Percentiles rank a stretch among this genome's conserved stretches.
phyloP scores from a whole-genome alignment of 805 yeast species.

The Yamadazyma endophytica region DNA sequence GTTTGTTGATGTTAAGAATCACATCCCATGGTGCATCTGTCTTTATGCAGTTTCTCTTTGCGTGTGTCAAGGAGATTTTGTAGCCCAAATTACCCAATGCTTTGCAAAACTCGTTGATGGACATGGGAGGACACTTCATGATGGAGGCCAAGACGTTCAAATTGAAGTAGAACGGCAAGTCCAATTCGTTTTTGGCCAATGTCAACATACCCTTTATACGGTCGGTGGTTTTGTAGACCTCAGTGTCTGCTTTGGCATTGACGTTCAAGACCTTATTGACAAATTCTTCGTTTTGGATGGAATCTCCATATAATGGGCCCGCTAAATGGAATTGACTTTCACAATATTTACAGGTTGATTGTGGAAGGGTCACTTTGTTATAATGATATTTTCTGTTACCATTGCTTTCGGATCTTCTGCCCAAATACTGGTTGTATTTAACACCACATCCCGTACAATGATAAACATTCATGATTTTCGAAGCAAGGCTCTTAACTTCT shows the following conservation, averaged over 20 bases:
- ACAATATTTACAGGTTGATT: slow-evolving; percentile 66
- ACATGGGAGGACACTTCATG: slow-evolving; percentile 79
- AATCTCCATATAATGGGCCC: slow-evolving; percentile 96
- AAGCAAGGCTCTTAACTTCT: slow-evolving; percentile 73
- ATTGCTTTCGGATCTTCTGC: slow-evolving; percentile 38
- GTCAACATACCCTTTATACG: slow-evolving; percentile 92
- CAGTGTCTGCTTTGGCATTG: slow-evolving; percentile 46
- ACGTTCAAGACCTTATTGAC: slow-evolving; percentile 58
- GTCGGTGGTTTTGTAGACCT: slow-evolving; percentile 70
- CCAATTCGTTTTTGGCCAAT: slow-evolving; percentile 69
- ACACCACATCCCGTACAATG: slow-evolving; percentile 88
- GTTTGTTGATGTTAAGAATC: slow-evolving; percentile 67
- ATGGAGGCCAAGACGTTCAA: slow-evolving; percentile 73
- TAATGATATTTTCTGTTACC: slow-evolving; percentile 51
- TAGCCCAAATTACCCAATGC: slow-evolving; percentile 85
- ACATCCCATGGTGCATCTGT: slow-evolving; percentile 85
- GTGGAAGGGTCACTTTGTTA: slow-evolving; percentile 40
- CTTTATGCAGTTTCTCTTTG: slow-evolving; percentile 78
- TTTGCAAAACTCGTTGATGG: slow-evolving; percentile 64
- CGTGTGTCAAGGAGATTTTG: slow-evolving; percentile 83
- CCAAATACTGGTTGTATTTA: slow-evolving; percentile 67
- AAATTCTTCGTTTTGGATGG: slow-evolving; percentile 67
- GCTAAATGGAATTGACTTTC: slow-evolving; percentile 68
- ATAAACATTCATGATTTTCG: slow-evolving; percentile 72
- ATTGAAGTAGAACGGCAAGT: slow-evolving; percentile 72